Base-by-base conservation (phyloP, 2,329 filamentous ascomycete genomes). In the Alternaria incomplexa region DNA sequence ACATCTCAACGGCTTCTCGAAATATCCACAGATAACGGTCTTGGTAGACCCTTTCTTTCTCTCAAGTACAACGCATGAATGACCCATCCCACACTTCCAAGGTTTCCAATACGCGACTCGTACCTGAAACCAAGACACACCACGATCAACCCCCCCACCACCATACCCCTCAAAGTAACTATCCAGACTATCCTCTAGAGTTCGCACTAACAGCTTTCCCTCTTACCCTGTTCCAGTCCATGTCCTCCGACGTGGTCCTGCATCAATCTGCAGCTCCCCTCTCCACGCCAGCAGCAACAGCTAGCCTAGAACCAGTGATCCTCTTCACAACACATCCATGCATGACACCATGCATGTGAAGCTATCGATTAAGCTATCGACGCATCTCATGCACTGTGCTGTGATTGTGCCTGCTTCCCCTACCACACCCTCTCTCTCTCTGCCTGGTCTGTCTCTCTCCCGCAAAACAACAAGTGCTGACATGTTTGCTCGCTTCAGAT, bases 371-470 rank as follows among this genome's bases (percentile, higher is more conserved):
- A 59, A 59, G 56, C 60, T 50, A 62, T 62, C 45, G 59, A 48
- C 47, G 40, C 46, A 40, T 61, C 52, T 40, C 48, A 62, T 62
- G 59, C 60, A 58, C 23, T 25, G 60, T 54, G 55, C 23, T 40
- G 60, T 54, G 55, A 58, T 40, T 62, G 60, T 62, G 60, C 60
- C 60, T 62, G 60, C 59, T 62, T 62, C 32, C 47, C 26, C 59
- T 43, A 58, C 36, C 55, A 43, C 28, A 46, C 30, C 50, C 30
- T 28, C 40, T 36, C 7, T 13, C 28, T 36, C 32, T 15, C 13
- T 36, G 32, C 32, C 32, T 10, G 7, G 8, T n/a, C 4, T 36
- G 20, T 51, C 52, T 48, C 47, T 36, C 55, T 46, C 36, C 44
- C 54, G 22, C 47, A n/a, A 36, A 40, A 40, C 47, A 30, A 45